A percentile compares a stretch with the other conserved stretches of the same genome.
phyloP scores from a whole-genome alignment of 1,284 basidiomycete genomes.

The Cryptococcus wingfieldii region DNA sequence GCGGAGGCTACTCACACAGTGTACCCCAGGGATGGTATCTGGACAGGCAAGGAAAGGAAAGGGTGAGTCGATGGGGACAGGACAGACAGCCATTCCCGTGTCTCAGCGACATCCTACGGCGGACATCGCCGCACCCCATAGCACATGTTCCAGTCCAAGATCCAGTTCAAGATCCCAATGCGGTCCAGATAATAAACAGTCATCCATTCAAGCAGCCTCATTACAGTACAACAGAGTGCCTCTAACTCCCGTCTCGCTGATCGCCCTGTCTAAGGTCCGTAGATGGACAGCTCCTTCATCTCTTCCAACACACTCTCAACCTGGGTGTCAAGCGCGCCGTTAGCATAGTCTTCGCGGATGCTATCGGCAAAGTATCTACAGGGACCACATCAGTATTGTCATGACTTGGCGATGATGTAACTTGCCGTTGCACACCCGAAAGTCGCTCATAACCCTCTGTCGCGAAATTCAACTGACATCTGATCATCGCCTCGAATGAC shows the following conservation, averaged over 20 bases:
- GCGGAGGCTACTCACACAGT: too few relatives aligned
- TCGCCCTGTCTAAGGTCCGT: conserved; percentile 42
- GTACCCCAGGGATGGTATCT: too few relatives aligned
- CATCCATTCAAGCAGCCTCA: too few relatives aligned
- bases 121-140: too few relatives aligned
- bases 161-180: too few relatives aligned
- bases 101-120: too few relatives aligned
- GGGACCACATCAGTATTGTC: neutral
- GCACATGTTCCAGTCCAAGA: too few relatives aligned
- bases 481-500: conserved; percentile 97
- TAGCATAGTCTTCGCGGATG: conserved; percentile 93
- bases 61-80: too few relatives aligned
- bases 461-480: conserved; percentile 94
- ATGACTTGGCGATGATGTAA: neutral
- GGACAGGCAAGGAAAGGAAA: too few relatives aligned
- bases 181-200: too few relatives aligned
- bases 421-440: conserved; percentile 83
- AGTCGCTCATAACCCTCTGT: conserved; percentile 98
- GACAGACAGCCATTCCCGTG: too few relatives aligned
- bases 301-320: conserved; percentile 91
- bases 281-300: conserved; percentile 94
- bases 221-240: too few relatives aligned
- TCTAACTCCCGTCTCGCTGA: neutral
- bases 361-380: conserved; percentile 74
- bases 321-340: conserved; percentile 91